Percentiles rank a stretch among this genome's conserved stretches.
These are phyloP conservation scores for Agrocybe praecox DNA, from an alignment of 768 basidiomycete genomes.

Conservation along the genomic window DNA sequence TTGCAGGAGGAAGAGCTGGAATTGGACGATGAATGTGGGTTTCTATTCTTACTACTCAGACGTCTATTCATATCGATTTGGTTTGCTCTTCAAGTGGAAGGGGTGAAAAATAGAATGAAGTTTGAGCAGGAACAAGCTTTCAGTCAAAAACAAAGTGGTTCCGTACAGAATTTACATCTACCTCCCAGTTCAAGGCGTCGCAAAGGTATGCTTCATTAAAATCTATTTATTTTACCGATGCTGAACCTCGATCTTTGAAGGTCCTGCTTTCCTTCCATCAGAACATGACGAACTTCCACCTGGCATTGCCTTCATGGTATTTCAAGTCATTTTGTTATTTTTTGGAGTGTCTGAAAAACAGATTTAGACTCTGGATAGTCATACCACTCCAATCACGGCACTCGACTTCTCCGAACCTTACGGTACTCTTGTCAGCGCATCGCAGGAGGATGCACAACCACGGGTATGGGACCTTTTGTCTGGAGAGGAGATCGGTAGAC, in stretches of 20 bases:
- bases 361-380: constrained; percentile 75
- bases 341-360: constrained; percentile 8
- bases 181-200: constrained; percentile 68
- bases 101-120: constrained; percentile 82
- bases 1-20: constrained; percentile 96
- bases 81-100: constrained; percentile 65
- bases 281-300: constrained; percentile 96
- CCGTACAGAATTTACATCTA: constrained; percentile 43
- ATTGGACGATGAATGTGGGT: constrained; percentile 92
- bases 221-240: not conserved
- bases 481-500: constrained; percentile 82
- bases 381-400: constrained; percentile 80
- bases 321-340: constrained; percentile 4
- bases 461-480: constrained; percentile 94
- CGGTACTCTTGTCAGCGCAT: constrained; percentile 87
- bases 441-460: constrained; percentile 83
- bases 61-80: constrained; percentile 1
- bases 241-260: constrained; percentile 34
- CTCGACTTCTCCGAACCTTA: constrained; percentile 98
- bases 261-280: constrained; percentile 94
- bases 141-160: constrained; percentile 27
- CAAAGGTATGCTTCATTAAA: constrained; percentile 48
- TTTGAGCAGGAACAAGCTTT: constrained; percentile 70
- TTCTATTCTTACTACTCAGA: not conserved
- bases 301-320: constrained; percentile 96